phyloP scores from a whole-genome alignment of 1,284 basidiomycete genomes.

The Ceratobasidium sp. region DNA sequence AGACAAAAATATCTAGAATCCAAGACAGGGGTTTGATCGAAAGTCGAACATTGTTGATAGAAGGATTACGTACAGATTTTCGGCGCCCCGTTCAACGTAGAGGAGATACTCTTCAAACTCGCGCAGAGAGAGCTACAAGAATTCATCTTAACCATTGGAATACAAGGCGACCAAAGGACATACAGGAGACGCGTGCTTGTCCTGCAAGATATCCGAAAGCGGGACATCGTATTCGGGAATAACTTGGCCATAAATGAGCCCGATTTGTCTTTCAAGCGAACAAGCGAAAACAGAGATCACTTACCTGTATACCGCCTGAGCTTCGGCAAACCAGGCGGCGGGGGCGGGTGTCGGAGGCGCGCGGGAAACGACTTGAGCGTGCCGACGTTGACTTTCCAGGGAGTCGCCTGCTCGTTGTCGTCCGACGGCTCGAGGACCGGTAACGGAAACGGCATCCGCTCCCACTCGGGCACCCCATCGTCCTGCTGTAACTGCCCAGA shows the following conservation, averaged over 20 bases:
- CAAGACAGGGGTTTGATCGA: background rate
- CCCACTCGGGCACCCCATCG: conserved; percentile 8
- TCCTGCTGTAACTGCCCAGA: conserved; percentile 3
- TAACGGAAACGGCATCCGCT: conserved; percentile 20
- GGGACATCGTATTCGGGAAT: conserved; percentile 41
- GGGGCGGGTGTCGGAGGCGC: conserved; percentile 7
- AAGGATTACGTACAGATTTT: conserved; percentile 44
- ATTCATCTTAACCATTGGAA: background rate
- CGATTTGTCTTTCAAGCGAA: background rate
- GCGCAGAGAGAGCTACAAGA: conserved; percentile 29
- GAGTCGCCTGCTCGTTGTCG: conserved; percentile 27
- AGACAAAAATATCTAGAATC: conserved; percentile 32
- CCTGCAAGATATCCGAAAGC: conserved; percentile 32
- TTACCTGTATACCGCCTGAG: conserved; percentile 24
- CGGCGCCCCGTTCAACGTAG: conserved; percentile 44
- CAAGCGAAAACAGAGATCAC: background rate
- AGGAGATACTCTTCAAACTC: conserved; percentile 47
- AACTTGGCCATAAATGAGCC: conserved; percentile 8
- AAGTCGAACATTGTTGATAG: conserved; percentile 13
- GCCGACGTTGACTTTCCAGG: background rate
- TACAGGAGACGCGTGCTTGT: conserved; percentile 37
- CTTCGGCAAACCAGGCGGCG: conserved; percentile 7
- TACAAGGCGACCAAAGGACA: background rate
- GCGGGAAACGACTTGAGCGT: conserved; percentile 3
- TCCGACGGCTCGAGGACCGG: conserved; percentile 30